These are phyloP conservation scores for Diplosphaera chodatii DNA, from an alignment of 139 green algal species.

Conservation along the genomic window DNA sequence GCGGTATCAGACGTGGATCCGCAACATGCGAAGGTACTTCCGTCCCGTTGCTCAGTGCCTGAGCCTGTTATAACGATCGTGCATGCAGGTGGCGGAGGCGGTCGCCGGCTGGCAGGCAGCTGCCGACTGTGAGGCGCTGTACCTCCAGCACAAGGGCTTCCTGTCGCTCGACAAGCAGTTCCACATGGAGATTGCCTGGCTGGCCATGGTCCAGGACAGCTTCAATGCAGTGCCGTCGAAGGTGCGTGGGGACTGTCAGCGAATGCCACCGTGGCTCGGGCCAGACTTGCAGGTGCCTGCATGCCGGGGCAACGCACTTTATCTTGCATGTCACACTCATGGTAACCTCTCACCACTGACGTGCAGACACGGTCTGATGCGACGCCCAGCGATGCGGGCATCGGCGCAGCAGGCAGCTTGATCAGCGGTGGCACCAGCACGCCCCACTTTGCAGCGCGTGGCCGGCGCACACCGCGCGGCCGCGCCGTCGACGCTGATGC, in stretches of 20 bases:
- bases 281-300: no score
- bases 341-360: no score
- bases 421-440: background rate
- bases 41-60: no score
- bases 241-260: background rate
- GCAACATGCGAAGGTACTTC: no score
- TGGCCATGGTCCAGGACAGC: constrained; percentile 25
- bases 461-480: background rate
- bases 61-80: no score
- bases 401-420: background rate
- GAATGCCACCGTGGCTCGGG: no score
- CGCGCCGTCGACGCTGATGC: background rate
- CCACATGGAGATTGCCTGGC: constrained; percentile 32
- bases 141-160: constrained; percentile 33
- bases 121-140: constrained; percentile 35
- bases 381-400: background rate
- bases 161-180: constrained; percentile 29
- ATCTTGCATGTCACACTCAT: no score
- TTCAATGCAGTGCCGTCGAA: background rate
- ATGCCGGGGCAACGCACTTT: no score
- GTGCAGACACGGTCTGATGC: background rate
- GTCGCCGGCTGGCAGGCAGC: constrained; percentile 8
- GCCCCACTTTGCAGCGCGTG: background rate
- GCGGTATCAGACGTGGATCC: no score
- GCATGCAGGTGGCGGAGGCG: constrained; percentile 7